phyloP scores from a whole-genome alignment of 1,284 basidiomycete genomes.

The Trichosporon faecale region DNA sequence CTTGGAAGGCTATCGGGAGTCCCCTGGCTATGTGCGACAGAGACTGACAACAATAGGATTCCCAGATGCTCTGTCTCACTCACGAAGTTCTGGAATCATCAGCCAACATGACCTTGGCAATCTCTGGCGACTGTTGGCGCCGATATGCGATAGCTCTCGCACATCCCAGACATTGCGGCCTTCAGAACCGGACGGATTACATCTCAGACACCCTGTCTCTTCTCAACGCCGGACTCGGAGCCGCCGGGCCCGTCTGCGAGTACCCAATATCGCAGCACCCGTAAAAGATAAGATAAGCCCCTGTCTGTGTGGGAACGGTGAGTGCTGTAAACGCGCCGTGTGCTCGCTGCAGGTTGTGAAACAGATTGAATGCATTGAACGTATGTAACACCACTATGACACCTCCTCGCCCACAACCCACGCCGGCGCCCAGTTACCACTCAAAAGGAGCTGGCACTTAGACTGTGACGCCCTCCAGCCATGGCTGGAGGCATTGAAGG shows the following conservation, averaged over 20 bases:
- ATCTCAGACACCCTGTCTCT: neutral
- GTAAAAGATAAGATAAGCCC: neutral
- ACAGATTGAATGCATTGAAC: neutral
- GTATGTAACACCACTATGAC: slow-evolving; percentile 48
- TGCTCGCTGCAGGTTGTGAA: neutral
- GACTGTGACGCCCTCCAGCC: slow-evolving; percentile 23
- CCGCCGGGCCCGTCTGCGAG: neutral
- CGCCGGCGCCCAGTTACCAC: slow-evolving; percentile 26
- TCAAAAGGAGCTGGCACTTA: slow-evolving; percentile 37
- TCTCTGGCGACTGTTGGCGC: too few relatives aligned
- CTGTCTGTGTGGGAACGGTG: neutral
- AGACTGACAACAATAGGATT: too few relatives aligned
- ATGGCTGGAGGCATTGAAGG: slow-evolving; percentile 32
- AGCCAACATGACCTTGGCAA: too few relatives aligned
- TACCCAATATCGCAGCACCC: neutral
- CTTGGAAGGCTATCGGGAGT: too few relatives aligned
- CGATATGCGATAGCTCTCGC: too few relatives aligned
- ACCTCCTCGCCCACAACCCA: slow-evolving; percentile 48
- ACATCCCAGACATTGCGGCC: too few relatives aligned
- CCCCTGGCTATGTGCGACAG: too few relatives aligned
- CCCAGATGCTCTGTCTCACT: too few relatives aligned
- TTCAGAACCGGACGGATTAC: too few relatives aligned
- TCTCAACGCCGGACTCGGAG: neutral
- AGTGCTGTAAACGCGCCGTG: neutral
- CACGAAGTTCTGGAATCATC: too few relatives aligned